These are phyloP conservation scores for Adansonia rubrostipa DNA, from an alignment of 441 rosid species.

Conservation along the genomic window DNA sequence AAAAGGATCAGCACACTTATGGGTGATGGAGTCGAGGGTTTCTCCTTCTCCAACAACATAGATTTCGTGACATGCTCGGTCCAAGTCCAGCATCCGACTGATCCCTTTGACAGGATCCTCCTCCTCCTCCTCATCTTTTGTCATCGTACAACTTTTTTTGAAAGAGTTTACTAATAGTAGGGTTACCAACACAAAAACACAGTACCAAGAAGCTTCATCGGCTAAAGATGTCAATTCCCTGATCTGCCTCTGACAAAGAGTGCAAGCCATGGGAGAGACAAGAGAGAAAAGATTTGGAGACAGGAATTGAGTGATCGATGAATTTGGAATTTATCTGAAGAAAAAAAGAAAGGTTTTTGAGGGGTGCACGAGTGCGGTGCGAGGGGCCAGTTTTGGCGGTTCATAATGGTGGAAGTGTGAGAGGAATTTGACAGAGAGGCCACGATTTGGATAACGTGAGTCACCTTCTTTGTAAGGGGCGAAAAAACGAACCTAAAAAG, in stretches of 20 bases:
- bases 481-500: not conserved
- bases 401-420: not conserved
- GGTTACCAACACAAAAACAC: conserved; percentile 39
- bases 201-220: conserved; percentile 46
- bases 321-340: not conserved
- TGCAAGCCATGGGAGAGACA: conserved; percentile 26
- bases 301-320: not conserved
- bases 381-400: conserved; percentile 25
- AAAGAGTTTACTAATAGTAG: conserved; percentile 35
- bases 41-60: conserved; percentile 62
- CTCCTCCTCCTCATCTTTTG: not conserved
- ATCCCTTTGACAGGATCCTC: conserved; percentile 9
- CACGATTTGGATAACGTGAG: conserved; percentile 36
- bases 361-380: conserved; percentile 30
- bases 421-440: conserved; percentile 20
- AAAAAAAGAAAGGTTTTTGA: not conserved
- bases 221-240: conserved; percentile 27
- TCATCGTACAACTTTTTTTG: conserved; percentile 5
- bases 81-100: conserved; percentile 14
- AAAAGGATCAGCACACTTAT: conserved; percentile 59
- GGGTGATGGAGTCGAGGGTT: conserved; percentile 57
- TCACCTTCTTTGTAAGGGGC: conserved; percentile 26
- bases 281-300: not conserved
- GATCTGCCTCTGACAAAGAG: conserved; percentile 19
- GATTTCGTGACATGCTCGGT: conserved; percentile 52